Conservation (phyloP, 108 stramenopile species). For the Skeletonema potamos region DNA sequence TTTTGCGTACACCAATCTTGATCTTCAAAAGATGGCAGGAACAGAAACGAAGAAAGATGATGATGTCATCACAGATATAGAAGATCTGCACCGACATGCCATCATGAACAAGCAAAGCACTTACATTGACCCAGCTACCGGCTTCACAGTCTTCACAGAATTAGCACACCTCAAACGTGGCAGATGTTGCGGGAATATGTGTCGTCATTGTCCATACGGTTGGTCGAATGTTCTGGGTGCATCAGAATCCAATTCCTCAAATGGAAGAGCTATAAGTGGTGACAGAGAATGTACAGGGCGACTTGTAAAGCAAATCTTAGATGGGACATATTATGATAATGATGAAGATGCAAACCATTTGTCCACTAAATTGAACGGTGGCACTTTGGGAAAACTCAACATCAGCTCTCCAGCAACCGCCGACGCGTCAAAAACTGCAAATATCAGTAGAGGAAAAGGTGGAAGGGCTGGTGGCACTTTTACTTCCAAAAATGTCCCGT, state of each 20-base stretch:
- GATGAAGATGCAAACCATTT: not conserved
- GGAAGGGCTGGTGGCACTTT: slow-evolving; percentile 53
- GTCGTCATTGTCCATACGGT: slow-evolving; percentile 94
- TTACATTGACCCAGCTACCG: slow-evolving; percentile 88
- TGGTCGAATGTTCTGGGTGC: slow-evolving; percentile 68
- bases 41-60: not conserved
- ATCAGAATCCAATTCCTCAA: not conserved
- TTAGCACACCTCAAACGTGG: slow-evolving; percentile 81
- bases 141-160: slow-evolving; percentile 88
- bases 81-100: slow-evolving; percentile 70
- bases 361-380: not conserved
- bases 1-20: not conserved
- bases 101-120: slow-evolving; percentile 53
- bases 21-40: not conserved
- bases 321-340: slow-evolving; percentile 48
- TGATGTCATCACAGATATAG: slow-evolving; percentile 55
- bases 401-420: not conserved
- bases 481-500: slow-evolving; percentile 85
- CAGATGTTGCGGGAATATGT: slow-evolving; percentile 91
- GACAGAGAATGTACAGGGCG: slow-evolving; percentile 40
- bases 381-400: not conserved
- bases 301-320: slow-evolving; percentile 22
- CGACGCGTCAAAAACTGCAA: not conserved
- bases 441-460: slow-evolving; percentile 35
- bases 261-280: slow-evolving; percentile 49